Evolutionary conservation across 306 rosid genomes (phyloP), one percentile per base, ranked within the genome.

Genomic region (Lathyrus oleraceus): DNA sequence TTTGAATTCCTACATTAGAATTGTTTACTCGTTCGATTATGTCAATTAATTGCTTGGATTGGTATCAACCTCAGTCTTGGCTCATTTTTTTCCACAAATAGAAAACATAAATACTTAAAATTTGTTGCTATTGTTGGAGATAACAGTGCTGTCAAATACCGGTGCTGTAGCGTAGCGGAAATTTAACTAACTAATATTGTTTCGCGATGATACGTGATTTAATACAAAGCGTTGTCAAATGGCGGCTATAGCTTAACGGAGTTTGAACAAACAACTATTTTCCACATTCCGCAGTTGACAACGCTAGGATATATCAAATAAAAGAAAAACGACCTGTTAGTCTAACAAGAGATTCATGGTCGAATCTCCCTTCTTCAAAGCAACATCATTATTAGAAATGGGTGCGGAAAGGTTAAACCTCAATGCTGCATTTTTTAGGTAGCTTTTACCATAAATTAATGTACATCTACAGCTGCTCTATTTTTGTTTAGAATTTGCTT

Each of bases 381-480:
- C 57, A 56, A 59, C 30, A 36, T 40, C 65, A 38, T 35, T 51
- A n/a, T 36, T 65, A 38, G 44, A 52, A 52, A 6, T 51, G 54
- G 19, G 67, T 67, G 59, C 25, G 5, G 35, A 72, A 4, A 17
- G 25, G 61, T 32, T 61, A 43, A 30, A 74, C 19, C 30, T 13
- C 28, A 14, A 45, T 20, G 66, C 64, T 64, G 59, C 12, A n/a
- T 3, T 5, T 69, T 77, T 40, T 69, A 36, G 35, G 42, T 81
- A 63, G 54, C 57, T 65, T 76, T 71, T 39, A 56, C 67, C 63
- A 15, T 49, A 71, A 45, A 36, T 25, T 78, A 44, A 58, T 52
- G 60, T 73, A 63, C 54, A 53, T 60, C 17, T 40, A 25, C 51
- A 8, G 4, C n/a, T 20, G 9, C 69, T 70, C 9, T 40, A 25